Evolutionary conservation across 2,329 filamentous ascomycete species (phyloP).

Genomic region (Fusarium agapanthi): DNA sequence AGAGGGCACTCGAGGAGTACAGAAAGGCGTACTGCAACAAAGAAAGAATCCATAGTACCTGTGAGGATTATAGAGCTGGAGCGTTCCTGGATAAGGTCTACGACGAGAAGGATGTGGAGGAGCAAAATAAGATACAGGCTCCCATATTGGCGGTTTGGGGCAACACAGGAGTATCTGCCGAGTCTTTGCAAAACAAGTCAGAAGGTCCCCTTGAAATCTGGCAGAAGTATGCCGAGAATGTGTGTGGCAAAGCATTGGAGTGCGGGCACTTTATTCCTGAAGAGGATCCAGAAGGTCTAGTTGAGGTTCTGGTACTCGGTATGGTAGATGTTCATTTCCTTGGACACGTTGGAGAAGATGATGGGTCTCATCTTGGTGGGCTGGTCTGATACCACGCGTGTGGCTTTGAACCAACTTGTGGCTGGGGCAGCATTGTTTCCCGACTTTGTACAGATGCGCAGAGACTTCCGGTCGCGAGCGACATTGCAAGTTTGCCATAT

Average conservation of each 20-base stretch:
- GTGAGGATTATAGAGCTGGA: not conserved
- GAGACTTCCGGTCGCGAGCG: not conserved
- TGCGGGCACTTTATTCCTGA: not conserved
- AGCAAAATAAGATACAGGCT: not conserved
- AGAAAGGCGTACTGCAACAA: not conserved
- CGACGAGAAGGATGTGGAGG: rapidly evolving
- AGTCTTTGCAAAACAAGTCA: not conserved
- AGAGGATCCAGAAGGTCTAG: not conserved
- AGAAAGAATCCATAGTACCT: not conserved
- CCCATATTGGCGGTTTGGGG: not conserved
- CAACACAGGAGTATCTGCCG: not conserved
- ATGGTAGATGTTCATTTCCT: constrained; percentile 5
- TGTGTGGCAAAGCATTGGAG: not conserved
- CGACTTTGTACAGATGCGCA: not conserved
- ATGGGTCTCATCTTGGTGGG: not conserved
- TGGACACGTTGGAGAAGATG: not conserved
- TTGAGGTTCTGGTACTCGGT: not conserved
- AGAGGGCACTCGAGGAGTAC: not conserved
- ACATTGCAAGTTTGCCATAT: not conserved
- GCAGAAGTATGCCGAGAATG: not conserved
- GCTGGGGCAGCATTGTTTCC: not conserved
- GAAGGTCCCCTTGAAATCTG: not conserved
- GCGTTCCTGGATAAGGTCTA: not conserved
- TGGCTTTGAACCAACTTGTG: not conserved
- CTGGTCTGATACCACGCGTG: not conserved